Evolutionary conservation across 208 protist species (phyloP), one percentile per base, ranked within the genome.

Genomic region (Wallacemonas sp.): DNA sequence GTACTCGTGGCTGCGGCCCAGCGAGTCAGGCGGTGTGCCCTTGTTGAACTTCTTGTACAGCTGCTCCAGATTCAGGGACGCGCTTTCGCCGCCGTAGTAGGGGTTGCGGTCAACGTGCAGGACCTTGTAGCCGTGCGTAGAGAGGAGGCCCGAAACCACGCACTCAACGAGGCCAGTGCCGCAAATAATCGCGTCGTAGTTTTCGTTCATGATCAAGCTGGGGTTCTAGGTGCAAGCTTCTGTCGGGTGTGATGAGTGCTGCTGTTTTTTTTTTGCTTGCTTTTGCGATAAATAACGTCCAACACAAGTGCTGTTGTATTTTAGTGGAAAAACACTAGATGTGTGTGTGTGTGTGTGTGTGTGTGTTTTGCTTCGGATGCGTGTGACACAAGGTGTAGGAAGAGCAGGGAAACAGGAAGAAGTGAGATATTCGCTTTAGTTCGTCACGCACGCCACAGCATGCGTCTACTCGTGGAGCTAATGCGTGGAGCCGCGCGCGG

Each of bases 141-240:
- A 92, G 9, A 98, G 84, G 17, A 97, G 61, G 43, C 97, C 95
- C 39, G 84, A 94, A 39, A 99, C 81, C 34, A 99, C 94, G 83
- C 98, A 99, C 84, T 99, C 98, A 52, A 98, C 99, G n/a, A 99
- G 88, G 29, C 99, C 99, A 6, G 99, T 99, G 47, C 99, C 99
- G 38, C 99, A 95, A 23, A 99, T 96, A 79, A 99, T 99, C 36
- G 84, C 93, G 79, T 99, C 92, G 68, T 97, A 97, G 1, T 55
- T 80, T 38, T 95, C 89, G 38, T 97, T 87, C 92, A 95, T 97
- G 32, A 32, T 67, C 4, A 48, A 11, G 5, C 21, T 26, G 26
- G 8, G 23, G 8, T 36, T 30, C 19, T 8, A 56, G 14, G 33
- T 68, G 19, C 3, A 2, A 41, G 11, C n/a, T 23, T 30, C 17